Conservation (phyloP, 129 eudicot genomes). For the Lonicera japonica region DNA sequence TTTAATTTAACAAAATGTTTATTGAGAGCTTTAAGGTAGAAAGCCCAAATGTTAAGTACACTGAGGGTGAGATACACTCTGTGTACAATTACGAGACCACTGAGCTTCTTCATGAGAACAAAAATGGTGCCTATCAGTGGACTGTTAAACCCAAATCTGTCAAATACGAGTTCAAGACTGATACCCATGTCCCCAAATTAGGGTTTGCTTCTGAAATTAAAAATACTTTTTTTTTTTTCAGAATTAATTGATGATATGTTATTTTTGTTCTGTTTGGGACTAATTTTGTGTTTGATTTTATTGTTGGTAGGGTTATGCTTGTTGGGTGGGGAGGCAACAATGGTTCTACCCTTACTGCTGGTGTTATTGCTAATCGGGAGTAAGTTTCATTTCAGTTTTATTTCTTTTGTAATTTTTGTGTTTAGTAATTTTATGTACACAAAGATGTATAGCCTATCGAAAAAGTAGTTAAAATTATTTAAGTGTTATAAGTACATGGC, state of each 20-base stretch:
- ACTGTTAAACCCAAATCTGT: constrained; percentile 91
- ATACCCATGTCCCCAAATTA: constrained; percentile 77
- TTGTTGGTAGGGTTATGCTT: constrained; percentile 71
- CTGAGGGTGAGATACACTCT: constrained; percentile 65
- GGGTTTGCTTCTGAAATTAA: constrained; percentile 40
- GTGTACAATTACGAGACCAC: constrained; percentile 86
- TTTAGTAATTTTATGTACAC: no score
- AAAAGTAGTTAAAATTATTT: no score
- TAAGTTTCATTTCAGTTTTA: constrained; percentile 26
- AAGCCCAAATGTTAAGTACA: constrained; percentile 90
- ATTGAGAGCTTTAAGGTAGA: constrained; percentile 93
- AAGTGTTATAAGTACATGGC: no score
- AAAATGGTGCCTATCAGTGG: constrained; percentile 80
- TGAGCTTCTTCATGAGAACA: constrained; percentile 87
- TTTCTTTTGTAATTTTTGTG: background rate
- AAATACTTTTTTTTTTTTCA: background rate
- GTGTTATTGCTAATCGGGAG: constrained; percentile 93
- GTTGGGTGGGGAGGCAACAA: constrained; percentile 99
- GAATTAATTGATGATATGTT: background rate
- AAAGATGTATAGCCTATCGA: no score
- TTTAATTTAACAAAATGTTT: constrained; percentile 41
- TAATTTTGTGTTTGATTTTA: background rate
- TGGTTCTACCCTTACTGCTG: constrained; percentile 93
- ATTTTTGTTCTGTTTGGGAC: constrained; percentile 2
- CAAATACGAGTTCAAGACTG: constrained; percentile 85